Conservation (phyloP, 768 basidiomycete species). For the Pleurotus sapidus region DNA sequence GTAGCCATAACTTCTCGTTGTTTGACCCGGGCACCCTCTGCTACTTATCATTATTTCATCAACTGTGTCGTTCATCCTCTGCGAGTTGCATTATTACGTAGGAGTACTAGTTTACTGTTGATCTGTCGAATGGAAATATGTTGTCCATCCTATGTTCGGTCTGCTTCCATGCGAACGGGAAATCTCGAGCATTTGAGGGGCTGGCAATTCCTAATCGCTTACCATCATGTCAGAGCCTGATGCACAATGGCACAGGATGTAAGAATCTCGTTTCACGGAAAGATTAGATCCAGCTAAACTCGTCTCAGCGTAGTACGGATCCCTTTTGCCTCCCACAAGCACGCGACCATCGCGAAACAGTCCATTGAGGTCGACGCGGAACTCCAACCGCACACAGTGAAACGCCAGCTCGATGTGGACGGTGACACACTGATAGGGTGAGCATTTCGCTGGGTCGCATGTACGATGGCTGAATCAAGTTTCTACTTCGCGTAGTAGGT, state of each 20-base stretch:
- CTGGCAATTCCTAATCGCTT: background rate
- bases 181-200: too few species aligned
- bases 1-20: conserved; percentile 4
- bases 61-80: conserved; percentile 6
- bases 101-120: conserved; percentile 6
- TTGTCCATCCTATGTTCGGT: background rate
- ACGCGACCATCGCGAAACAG: conserved; percentile 79
- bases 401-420: conserved; percentile 65
- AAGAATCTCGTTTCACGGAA: background rate
- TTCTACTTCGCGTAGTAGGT: conserved; percentile 35
- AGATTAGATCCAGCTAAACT: background rate
- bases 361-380: conserved; percentile 87
- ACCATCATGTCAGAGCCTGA: conserved; percentile 9
- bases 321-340: conserved; percentile 70
- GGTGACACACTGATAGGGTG: conserved; percentile 70
- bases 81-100: conserved; percentile 9
- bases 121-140: conserved; percentile 5
- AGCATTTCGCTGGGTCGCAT: conserved; percentile 24
- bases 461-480: conserved; percentile 8
- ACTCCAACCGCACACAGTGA: conserved; percentile 78
- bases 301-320: conserved; percentile 60
- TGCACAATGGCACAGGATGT: conserved; percentile 13
- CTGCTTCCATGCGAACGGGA: too few species aligned
- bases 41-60: conserved; percentile 8
- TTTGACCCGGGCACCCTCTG: background rate